A percentile compares a stretch with the other conserved stretches of the same genome.
These are phyloP conservation scores for Quercus lobata DNA, from an alignment of 331 rosid species.

Conservation along the genomic window DNA sequence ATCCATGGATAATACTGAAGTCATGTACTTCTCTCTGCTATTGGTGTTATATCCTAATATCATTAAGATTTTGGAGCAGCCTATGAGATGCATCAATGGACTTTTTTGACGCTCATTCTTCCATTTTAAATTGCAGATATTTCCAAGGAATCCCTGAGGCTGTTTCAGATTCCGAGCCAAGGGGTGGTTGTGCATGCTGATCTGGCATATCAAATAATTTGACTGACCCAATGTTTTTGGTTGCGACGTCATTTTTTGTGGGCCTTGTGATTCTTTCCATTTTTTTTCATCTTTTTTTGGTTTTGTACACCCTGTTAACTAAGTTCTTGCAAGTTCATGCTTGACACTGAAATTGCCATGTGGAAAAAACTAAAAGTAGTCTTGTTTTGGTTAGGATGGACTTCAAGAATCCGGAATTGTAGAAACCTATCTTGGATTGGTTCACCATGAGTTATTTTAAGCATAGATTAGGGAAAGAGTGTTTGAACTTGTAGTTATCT, in stretches of 20 bases:
- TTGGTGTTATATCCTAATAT: neutral
- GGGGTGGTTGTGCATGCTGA: constrained; percentile 92
- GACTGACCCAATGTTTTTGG: constrained; percentile 5
- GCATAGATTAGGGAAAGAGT: neutral
- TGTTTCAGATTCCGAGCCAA: constrained; percentile 64
- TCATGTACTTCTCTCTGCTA: neutral
- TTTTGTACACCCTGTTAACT: constrained; percentile 31
- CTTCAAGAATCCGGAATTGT: constrained; percentile 9
- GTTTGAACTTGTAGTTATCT: neutral
- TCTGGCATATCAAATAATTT: constrained; percentile 14
- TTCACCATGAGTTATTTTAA: constrained; percentile 14
- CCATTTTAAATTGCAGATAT: constrained; percentile 53
- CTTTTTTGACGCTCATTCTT: neutral
- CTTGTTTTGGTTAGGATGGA: constrained; percentile 26
- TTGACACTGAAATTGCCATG: constrained; percentile 7
- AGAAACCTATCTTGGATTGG: constrained; percentile 16
- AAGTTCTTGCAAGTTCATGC: constrained; percentile 21
- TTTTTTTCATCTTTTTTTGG: neutral
- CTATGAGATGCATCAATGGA: neutral
- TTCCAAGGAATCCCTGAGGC: constrained; percentile 92
- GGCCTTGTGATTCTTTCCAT: constrained; percentile 12
- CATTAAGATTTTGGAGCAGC: neutral
- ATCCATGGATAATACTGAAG: neutral
- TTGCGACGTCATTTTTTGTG: constrained; percentile 25
- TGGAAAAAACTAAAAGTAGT: constrained; percentile 5